These are phyloP conservation scores for Oropetium thomaeum DNA, from an alignment of 176 grass and related monocot genomes.

Conservation along the genomic window DNA sequence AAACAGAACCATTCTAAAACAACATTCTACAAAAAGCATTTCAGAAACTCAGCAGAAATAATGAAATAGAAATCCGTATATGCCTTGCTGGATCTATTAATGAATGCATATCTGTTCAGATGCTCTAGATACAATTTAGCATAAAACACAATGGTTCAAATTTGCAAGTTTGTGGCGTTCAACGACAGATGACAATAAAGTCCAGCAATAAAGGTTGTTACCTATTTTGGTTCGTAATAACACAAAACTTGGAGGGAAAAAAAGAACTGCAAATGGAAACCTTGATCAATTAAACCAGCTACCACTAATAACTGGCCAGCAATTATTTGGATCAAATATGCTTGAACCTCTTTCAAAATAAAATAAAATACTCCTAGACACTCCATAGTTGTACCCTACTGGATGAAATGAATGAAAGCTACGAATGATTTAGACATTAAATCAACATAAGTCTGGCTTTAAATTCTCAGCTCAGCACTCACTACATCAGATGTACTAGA, in stretches of 20 bases:
- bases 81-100: constrained; percentile 6
- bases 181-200: neutral
- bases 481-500: neutral
- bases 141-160: neutral
- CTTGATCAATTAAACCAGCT: neutral
- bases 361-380: neutral
- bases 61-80: neutral
- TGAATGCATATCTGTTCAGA: constrained; percentile 3
- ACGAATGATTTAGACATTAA: neutral
- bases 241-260: neutral
- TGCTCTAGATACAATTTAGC: constrained; percentile 2
- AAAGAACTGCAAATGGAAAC: neutral
- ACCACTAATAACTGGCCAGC: neutral
- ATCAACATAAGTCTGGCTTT: neutral
- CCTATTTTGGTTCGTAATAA: neutral
- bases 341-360: neutral
- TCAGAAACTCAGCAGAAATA: neutral
- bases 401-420: neutral
- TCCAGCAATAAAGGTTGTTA: neutral
- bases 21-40: neutral
- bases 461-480: neutral
- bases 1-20: neutral
- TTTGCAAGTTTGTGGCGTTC: neutral
- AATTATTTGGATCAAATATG: neutral
- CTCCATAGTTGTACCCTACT: neutral